A percentile compares a stretch with the other conserved stretches of the same genome.
These are phyloP conservation scores for Royoungia palumana DNA, from an alignment of 768 basidiomycete genomes.

Conservation along the genomic window DNA sequence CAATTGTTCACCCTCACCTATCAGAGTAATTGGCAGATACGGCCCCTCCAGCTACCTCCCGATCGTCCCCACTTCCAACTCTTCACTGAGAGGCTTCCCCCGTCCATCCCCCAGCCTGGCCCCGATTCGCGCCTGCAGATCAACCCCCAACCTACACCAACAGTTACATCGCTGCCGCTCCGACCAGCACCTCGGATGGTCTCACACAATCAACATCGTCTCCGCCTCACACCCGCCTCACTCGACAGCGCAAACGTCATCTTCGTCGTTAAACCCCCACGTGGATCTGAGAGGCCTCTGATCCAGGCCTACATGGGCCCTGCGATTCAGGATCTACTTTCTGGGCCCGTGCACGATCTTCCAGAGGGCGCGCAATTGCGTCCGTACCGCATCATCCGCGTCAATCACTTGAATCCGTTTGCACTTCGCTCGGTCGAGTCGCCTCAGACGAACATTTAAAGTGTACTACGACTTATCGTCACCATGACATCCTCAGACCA, in stretches of 20 bases:
- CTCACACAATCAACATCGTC: constrained; percentile 20
- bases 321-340: constrained; percentile 45
- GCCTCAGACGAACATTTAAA: too few relatives aligned
- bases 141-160: too few relatives aligned
- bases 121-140: too few relatives aligned
- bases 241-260: constrained; percentile 53
- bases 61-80: constrained; percentile 20
- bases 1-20: not conserved
- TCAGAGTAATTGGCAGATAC: constrained; percentile 2
- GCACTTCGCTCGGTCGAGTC: not conserved
- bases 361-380: constrained; percentile 49
- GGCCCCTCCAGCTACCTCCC: constrained; percentile 33
- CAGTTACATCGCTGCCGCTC: too few relatives aligned
- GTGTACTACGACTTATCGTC: too few relatives aligned
- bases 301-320: constrained; percentile 43
- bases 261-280: constrained; percentile 40
- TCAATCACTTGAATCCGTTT: constrained; percentile 8
- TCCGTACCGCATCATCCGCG: constrained; percentile 50
- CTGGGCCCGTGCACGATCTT: constrained; percentile 35
- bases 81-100: too few relatives aligned
- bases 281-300: constrained; percentile 15
- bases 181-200: not conserved
- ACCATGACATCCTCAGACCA: too few relatives aligned
- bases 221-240: constrained; percentile 48
- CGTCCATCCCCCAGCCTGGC: too few relatives aligned